These are phyloP conservation scores for Saccharomyces hybrid DNA, from an alignment of 1,139 yeast genomes.

Conservation along the genomic window DNA sequence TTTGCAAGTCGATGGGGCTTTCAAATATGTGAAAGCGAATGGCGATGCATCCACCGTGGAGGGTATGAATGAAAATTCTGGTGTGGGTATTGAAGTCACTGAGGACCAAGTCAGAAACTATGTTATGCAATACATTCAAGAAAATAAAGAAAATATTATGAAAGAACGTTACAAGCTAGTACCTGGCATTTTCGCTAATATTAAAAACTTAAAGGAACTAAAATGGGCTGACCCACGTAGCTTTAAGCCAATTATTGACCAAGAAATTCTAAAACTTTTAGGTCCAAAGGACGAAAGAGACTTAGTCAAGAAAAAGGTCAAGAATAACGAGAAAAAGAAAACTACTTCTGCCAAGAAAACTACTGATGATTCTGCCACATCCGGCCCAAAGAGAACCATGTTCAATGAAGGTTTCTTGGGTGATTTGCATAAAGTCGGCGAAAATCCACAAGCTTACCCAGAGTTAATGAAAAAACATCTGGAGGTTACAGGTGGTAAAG, in stretches of 20 bases:
- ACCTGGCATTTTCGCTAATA: conserved; percentile 67
- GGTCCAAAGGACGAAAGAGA: conserved; percentile 98
- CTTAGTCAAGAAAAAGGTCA: conserved; percentile 69
- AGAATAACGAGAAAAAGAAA: conserved; percentile 35
- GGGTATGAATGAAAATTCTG: conserved; percentile 55
- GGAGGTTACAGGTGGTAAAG: conserved; percentile 69
- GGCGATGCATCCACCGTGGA: conserved; percentile 37
- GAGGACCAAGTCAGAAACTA: conserved; percentile 53
- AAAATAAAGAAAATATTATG: conserved; percentile 50
- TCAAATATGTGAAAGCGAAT: conserved; percentile 51
- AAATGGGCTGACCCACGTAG: conserved; percentile 88
- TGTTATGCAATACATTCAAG: conserved; percentile 52
- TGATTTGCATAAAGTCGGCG: conserved; percentile 91
- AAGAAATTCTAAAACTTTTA: conserved; percentile 53
- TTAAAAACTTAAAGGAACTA: conserved; percentile 62
- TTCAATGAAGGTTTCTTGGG: conserved; percentile 94
- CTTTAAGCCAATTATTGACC: conserved; percentile 83
- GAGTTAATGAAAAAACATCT: conserved; percentile 77
- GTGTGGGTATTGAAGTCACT: conserved; percentile 73
- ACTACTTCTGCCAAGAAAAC: conserved; percentile 23
- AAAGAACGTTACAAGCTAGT: conserved; percentile 70
- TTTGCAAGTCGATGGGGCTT: conserved; percentile 74
- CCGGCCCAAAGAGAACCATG: conserved; percentile 58
- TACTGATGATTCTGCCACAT: conserved; percentile 28
- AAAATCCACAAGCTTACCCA: conserved; percentile 82